These are phyloP conservation scores for Elaeis oleifera DNA, from an alignment of 202 grass and related monocot genomes.

Conservation along the genomic window DNA sequence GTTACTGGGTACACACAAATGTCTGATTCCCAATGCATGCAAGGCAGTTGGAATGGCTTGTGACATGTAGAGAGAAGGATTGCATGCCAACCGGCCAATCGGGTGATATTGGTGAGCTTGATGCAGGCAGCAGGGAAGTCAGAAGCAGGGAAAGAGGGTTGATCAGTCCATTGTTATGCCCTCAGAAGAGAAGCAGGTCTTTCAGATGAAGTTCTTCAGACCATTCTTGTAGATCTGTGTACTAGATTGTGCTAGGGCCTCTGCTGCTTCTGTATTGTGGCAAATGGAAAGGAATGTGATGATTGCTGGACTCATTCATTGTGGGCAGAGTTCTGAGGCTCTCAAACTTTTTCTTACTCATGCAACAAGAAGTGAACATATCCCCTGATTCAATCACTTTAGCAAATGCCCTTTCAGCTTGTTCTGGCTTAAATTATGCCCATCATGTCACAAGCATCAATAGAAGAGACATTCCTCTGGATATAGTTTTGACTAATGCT, in stretches of 20 bases:
- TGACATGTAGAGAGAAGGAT: constrained; percentile 28
- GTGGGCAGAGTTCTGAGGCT: constrained; percentile 22
- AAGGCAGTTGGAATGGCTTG: constrained; percentile 31
- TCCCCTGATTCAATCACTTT: constrained; percentile 42
- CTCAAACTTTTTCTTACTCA: constrained; percentile 34
- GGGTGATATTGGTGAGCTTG: constrained; percentile 44
- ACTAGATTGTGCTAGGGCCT: constrained; percentile 31
- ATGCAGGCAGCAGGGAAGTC: constrained; percentile 43
- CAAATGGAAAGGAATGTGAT: constrained; percentile 34
- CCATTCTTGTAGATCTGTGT: constrained; percentile 41
- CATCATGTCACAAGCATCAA: constrained; percentile 34
- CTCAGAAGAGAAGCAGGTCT: constrained; percentile 35
- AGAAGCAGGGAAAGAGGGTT: constrained; percentile 33
- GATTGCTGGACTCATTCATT: constrained; percentile 34
- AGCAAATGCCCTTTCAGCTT: constrained; percentile 42
- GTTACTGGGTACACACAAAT: constrained; percentile 38
- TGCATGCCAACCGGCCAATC: constrained; percentile 34
- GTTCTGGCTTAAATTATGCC: constrained; percentile 26
- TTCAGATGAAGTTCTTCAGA: constrained; percentile 48
- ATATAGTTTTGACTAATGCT: constrained; percentile 39
- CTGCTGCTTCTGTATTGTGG: constrained; percentile 25
- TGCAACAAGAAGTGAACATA: constrained; percentile 35
- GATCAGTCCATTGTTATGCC: constrained; percentile 38
- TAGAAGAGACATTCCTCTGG: constrained; percentile 39
- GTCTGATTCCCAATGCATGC: constrained; percentile 20